Evolutionary conservation across 2,329 filamentous ascomycete species (phyloP).

Genomic region (Didymella pinodella): DNA sequence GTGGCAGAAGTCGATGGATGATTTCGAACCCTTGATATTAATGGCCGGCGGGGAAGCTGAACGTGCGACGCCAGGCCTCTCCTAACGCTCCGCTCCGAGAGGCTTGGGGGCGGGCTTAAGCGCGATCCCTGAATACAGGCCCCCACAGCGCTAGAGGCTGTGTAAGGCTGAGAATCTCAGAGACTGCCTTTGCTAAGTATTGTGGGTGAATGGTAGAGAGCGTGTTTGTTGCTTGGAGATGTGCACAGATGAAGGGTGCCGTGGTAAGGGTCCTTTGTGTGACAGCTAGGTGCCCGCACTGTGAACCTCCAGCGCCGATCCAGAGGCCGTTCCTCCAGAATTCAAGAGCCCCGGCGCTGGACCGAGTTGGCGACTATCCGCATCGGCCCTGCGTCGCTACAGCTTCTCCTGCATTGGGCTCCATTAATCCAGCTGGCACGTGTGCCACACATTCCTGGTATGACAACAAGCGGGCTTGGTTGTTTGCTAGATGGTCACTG

Average conservation of each 20-base stretch:
- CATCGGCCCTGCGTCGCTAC: conserved; percentile 15
- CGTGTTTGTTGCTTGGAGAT: neutral
- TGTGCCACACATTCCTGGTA: neutral
- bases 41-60: conserved; percentile 19
- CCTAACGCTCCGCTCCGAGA: neutral
- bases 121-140: conserved; percentile 19
- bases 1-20: conserved; percentile 23
- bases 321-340: conserved; percentile 8
- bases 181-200: neutral
- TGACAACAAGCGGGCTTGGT: neutral
- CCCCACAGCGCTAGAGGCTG: conserved; percentile 17
- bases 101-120: conserved; percentile 24
- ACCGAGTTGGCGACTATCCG: conserved; percentile 10
- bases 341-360: conserved; percentile 5
- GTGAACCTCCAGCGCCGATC: neutral
- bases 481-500: neutral
- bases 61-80: conserved; percentile 15
- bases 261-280: conserved; percentile 3
- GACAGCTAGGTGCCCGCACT: conserved; percentile 7
- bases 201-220: neutral
- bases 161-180: conserved; percentile 10
- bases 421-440: conserved; percentile 5
- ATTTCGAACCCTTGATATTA: conserved; percentile 29
- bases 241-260: neutral
- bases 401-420: conserved; percentile 18